Evolutionary conservation across 2,329 filamentous ascomycete genomes (phyloP).

Genomic region (Pseudocercospora cruenta): DNA sequence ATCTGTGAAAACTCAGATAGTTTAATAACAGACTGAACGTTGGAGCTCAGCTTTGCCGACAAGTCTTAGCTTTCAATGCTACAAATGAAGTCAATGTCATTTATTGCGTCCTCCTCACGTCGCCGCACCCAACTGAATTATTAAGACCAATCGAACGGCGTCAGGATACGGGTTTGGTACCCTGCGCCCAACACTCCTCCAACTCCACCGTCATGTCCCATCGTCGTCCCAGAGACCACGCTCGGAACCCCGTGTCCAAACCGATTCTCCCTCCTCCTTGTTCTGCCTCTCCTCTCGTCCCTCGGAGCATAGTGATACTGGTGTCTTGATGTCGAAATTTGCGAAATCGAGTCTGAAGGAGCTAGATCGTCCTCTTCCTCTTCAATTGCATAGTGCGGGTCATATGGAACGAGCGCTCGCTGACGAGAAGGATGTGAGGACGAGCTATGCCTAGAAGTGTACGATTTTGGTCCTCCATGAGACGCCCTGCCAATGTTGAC

Average conservation of each 20-base stretch:
- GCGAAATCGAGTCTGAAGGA: slow-evolving; percentile 15
- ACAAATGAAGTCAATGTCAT: not conserved
- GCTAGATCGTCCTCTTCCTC: not conserved
- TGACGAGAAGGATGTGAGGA: not conserved
- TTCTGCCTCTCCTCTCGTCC: slow-evolving; percentile 16
- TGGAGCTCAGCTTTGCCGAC: no score
- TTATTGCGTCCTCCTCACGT: not conserved
- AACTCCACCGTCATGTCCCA: not conserved
- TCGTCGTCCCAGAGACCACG: not conserved
- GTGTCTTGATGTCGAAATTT: slow-evolving; percentile 8
- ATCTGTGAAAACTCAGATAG: no score
- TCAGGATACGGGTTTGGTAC: slow-evolving; percentile 13
- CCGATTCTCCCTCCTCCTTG: slow-evolving; percentile 9
- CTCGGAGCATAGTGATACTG: not conserved
- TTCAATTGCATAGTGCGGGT: not conserved
- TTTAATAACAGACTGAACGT: no score
- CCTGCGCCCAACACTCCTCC: not conserved
- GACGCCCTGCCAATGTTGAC: not conserved
- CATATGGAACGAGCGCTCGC: not conserved
- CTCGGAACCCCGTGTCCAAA: not conserved
- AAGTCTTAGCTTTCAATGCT: not conserved
- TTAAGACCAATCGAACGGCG: slow-evolving; percentile 5
- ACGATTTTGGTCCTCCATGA: not conserved
- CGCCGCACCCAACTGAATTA: no score
- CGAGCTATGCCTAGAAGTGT: not conserved